A percentile compares a stretch with the other conserved stretches of the same genome.
These are phyloP conservation scores for Sisymbrium altissimum DNA, from an alignment of 345 rosid genomes.

Conservation along the genomic window DNA sequence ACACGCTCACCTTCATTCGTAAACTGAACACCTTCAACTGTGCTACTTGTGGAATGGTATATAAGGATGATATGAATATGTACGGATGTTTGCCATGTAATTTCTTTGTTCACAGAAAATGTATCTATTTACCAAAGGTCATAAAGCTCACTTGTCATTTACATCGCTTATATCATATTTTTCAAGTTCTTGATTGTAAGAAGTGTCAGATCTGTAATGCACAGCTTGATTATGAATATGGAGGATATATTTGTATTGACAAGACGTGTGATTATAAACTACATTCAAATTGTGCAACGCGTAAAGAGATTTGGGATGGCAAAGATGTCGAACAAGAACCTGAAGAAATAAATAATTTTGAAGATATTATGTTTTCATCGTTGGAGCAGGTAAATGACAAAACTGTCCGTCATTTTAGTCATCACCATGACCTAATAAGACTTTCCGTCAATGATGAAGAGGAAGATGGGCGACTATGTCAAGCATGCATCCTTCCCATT, in stretches of 20 bases:
- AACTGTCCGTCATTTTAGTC: background rate
- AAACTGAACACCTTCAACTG: background rate
- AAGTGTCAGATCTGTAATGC: background rate
- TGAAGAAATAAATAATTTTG: background rate
- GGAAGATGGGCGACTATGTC: background rate
- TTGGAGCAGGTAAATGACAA: background rate
- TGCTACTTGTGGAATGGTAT: background rate
- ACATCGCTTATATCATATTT: background rate
- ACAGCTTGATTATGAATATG: background rate
- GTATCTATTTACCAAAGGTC: background rate
- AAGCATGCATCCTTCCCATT: conserved; percentile 12
- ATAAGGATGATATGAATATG: background rate
- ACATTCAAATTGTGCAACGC: background rate
- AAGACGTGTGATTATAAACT: background rate
- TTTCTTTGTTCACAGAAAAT: background rate
- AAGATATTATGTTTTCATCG: no score
- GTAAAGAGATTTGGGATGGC: background rate
- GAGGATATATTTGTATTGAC: background rate
- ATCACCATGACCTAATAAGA: background rate
- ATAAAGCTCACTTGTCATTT: conserved; percentile 2
- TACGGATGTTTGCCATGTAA: background rate
- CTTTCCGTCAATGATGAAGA: background rate
- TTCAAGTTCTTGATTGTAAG: background rate
- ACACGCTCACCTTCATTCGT: background rate
- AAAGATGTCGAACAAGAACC: background rate